Percentiles rank a stretch among this genome's conserved stretches.
phyloP scores from a whole-genome alignment of 352 stramenopile species.

The Phytophthora niederhauseri region DNA sequence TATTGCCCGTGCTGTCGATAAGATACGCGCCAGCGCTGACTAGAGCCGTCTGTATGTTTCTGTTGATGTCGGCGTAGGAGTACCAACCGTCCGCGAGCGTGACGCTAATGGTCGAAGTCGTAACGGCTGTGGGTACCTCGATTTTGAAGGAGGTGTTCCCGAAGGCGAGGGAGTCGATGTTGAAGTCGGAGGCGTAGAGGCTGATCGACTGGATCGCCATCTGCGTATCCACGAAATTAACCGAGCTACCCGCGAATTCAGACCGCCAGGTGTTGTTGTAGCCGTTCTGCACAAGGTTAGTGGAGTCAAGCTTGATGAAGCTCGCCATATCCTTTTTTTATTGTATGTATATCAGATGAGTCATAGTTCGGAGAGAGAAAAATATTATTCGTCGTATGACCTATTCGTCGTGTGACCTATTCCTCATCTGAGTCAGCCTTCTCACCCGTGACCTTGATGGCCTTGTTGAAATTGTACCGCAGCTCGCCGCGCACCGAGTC shows the following conservation, averaged over 20 bases:
- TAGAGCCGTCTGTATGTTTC: constrained; percentile 15
- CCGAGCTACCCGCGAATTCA: not conserved
- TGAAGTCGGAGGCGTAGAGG: not conserved
- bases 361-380: constrained; percentile 7
- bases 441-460: not conserved
- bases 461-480: constrained; percentile 13
- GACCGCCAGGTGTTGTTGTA: constrained; percentile 17
- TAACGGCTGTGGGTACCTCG: not conserved
- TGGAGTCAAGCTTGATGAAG: constrained; percentile 22
- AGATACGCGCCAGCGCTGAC: constrained; percentile 15
- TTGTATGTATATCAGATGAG: constrained; percentile 15
- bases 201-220: not conserved
- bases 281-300: constrained; percentile 16
- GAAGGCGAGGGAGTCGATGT: not conserved
- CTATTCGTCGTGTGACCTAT: not conserved
- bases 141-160: not conserved
- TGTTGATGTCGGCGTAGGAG: constrained; percentile 12
- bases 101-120: not conserved
- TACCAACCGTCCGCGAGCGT: constrained; percentile 11
- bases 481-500: constrained; percentile 19
- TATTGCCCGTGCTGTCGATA: constrained; percentile 13
- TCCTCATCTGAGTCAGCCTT: not conserved
- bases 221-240: constrained; percentile 6
- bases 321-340: constrained; percentile 6
- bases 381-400: too few relatives aligned